phyloP scores from a whole-genome alignment of 2,329 filamentous ascomycete genomes.

The Plenodomus biglobosus region DNA sequence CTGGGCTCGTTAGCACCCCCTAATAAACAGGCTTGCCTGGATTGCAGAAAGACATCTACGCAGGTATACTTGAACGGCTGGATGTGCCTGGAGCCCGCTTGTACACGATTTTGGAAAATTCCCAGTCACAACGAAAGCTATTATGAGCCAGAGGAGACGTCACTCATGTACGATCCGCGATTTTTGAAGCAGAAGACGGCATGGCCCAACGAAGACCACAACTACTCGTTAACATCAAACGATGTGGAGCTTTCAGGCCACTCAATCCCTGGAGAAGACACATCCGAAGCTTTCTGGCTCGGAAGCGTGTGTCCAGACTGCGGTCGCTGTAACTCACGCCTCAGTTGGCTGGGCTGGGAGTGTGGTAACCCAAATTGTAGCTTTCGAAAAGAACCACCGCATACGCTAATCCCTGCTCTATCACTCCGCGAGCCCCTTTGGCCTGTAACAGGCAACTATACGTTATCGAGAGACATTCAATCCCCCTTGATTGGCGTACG shows the following conservation, averaged over 20 bases:
- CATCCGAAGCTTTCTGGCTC: constrained; percentile 56
- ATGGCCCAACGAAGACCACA: constrained; percentile 46
- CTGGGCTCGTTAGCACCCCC: constrained; percentile 35
- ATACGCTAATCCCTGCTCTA: constrained; percentile 30
- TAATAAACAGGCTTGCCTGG: constrained; percentile 41
- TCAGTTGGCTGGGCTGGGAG: constrained; percentile 63
- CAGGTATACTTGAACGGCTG: constrained; percentile 54
- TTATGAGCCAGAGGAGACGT: constrained; percentile 32
- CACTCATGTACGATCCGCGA: constrained; percentile 55
- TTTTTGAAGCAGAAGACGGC: constrained; percentile 60
- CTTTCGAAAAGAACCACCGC: constrained; percentile 47
- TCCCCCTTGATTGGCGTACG: constrained; percentile 35
- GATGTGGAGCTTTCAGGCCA: constrained; percentile 35
- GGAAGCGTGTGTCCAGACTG: constrained; percentile 70
- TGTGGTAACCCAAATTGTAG: constrained; percentile 58
- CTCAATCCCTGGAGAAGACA: constrained; percentile 49
- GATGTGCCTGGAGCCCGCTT: constrained; percentile 60
- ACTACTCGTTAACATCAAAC: constrained; percentile 39
- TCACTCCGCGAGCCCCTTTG: constrained; percentile 40
- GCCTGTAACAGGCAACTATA: constrained; percentile 40
- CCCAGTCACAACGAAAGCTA: background rate
- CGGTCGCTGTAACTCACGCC: constrained; percentile 61
- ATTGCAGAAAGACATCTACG: constrained; percentile 36
- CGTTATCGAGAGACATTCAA: constrained; percentile 31
- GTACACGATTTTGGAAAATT: constrained; percentile 59